These are phyloP conservation scores for Fusarium sp. DNA, from an alignment of 2,329 filamentous ascomycete species.

Conservation along the genomic window DNA sequence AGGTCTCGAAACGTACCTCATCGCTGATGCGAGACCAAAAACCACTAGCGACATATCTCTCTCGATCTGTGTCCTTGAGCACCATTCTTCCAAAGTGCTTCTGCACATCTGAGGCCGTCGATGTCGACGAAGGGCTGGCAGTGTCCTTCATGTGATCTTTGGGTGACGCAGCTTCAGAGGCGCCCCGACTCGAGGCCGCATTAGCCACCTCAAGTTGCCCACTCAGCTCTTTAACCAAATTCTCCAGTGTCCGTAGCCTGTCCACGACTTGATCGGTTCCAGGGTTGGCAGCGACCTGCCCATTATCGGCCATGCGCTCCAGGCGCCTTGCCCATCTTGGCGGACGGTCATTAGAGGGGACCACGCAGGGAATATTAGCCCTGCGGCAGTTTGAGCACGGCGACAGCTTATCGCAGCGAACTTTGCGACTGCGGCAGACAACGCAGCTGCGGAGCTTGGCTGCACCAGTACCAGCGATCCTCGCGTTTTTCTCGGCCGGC, in stretches of 20 bases:
- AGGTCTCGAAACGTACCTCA: constrained; percentile 54
- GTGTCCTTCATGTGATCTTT: constrained; percentile 27
- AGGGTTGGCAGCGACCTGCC: constrained; percentile 20
- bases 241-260: constrained; percentile 60
- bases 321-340: constrained; percentile 66
- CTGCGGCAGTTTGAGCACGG: constrained; percentile 68
- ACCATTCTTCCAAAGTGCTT: constrained; percentile 61
- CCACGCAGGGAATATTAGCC: constrained; percentile 63
- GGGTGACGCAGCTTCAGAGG: constrained; percentile 45
- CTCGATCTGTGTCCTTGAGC: constrained; percentile 55
- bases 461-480: constrained; percentile 3
- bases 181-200: constrained; percentile 41
- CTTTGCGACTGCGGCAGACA: constrained; percentile 65
- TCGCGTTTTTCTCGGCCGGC: constrained; percentile 41
- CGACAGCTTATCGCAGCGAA: constrained; percentile 66
- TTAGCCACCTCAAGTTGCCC: constrained; percentile 57
- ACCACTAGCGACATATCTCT: constrained; percentile 62
- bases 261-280: constrained; percentile 57
- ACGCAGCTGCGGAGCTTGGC: constrained; percentile 59
- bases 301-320: constrained; percentile 51
- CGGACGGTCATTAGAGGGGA: constrained; percentile 60
- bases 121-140: constrained; percentile 12
- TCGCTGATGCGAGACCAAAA: constrained; percentile 68
- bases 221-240: constrained; percentile 62
- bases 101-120: constrained; percentile 45